Conservation (phyloP, 2,329 filamentous ascomycete genomes). For the Botrytis squamosa region DNA sequence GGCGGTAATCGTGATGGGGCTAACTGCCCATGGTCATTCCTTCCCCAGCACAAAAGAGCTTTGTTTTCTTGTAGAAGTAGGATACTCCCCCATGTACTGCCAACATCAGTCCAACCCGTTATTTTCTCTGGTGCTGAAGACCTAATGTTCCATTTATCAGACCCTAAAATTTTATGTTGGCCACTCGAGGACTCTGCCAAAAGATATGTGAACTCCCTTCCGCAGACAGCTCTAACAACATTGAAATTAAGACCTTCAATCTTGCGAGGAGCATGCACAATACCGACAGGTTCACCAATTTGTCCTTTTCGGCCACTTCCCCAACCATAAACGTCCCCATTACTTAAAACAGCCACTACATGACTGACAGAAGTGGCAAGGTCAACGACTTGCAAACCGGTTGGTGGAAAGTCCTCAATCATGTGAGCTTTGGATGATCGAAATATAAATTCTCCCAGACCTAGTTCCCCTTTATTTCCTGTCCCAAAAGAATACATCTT, state of each 20-base stretch:
- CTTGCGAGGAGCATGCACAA: slow-evolving; percentile 59
- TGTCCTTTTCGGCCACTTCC: slow-evolving; percentile 85
- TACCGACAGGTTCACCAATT: slow-evolving; percentile 58
- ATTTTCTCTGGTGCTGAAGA: slow-evolving; percentile 55
- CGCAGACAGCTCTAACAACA: slow-evolving; percentile 69
- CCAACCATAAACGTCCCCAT: slow-evolving; percentile 84
- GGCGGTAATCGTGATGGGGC: slow-evolving; percentile 60
- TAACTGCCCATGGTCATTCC: slow-evolving; percentile 81
- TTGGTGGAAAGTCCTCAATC: slow-evolving; percentile 64
- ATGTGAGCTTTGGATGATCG: slow-evolving; percentile 48
- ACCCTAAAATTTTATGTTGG: slow-evolving; percentile 65
- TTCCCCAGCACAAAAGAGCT: slow-evolving; percentile 70
- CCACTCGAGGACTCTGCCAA: slow-evolving; percentile 57
- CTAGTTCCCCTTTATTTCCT: slow-evolving; percentile 71
- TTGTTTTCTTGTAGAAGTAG: slow-evolving; percentile 66
- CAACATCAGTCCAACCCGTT: slow-evolving; percentile 63
- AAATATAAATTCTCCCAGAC: slow-evolving; percentile 55
- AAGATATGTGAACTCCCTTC: slow-evolving; percentile 81
- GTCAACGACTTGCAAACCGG: slow-evolving; percentile 56
- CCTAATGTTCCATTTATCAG: slow-evolving; percentile 69
- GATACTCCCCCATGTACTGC: slow-evolving; percentile 79
- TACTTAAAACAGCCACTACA: slow-evolving; percentile 67
- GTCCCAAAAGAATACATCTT: slow-evolving; percentile 63
- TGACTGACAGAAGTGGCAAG: slow-evolving; percentile 77
- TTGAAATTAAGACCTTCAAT: slow-evolving; percentile 59